Percentiles rank a stretch among this genome's conserved stretches.
phyloP scores from a whole-genome alignment of 371 early-diverging fungal species.

The Dichotomocladium elegans region DNA sequence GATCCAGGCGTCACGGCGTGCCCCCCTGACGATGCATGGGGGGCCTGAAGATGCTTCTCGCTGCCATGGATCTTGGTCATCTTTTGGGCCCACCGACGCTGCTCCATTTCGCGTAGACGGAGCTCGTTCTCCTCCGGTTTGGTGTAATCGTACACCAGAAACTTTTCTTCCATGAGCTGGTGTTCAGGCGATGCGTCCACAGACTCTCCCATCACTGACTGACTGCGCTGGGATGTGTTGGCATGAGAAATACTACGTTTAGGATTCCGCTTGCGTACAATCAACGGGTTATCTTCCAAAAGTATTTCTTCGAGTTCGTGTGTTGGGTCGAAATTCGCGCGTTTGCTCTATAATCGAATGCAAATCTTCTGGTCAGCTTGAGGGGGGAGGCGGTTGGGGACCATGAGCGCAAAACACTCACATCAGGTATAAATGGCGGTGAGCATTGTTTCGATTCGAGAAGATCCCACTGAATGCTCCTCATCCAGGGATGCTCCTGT shows the following conservation, averaged over 20 bases:
- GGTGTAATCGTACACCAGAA: constrained; percentile 59
- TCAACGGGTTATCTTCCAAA: constrained; percentile 89
- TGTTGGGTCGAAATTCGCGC: constrained; percentile 91
- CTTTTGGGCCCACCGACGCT: constrained; percentile 31
- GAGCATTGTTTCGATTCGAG: constrained; percentile 49
- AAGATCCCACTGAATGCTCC: constrained; percentile 54
- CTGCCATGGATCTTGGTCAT: constrained; percentile 35
- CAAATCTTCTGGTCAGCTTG: too few species aligned
- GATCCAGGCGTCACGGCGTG: background rate
- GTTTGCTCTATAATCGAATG: constrained; percentile 39
- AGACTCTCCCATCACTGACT: constrained; percentile 11
- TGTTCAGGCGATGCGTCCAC: constrained; percentile 24
- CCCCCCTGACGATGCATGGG: background rate
- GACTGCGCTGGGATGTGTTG: constrained; percentile 19
- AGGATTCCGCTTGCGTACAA: constrained; percentile 32
- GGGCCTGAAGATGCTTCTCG: background rate
- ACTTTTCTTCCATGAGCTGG: constrained; percentile 65
- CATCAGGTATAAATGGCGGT: constrained; percentile 71
- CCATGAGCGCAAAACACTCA: constrained; percentile 9
- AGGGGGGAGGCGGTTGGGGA: background rate
- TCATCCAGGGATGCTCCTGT: constrained; percentile 59
- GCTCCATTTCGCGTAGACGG: constrained; percentile 18
- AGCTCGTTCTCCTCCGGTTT: constrained; percentile 41
- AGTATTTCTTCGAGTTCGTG: constrained; percentile 94
- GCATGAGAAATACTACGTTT: constrained; percentile 14